Evolutionary conservation across 2,329 filamentous ascomycete genomes (phyloP), one percentile per base, ranked within the genome.

Genomic region (Aspergillus aculeatinus): DNA sequence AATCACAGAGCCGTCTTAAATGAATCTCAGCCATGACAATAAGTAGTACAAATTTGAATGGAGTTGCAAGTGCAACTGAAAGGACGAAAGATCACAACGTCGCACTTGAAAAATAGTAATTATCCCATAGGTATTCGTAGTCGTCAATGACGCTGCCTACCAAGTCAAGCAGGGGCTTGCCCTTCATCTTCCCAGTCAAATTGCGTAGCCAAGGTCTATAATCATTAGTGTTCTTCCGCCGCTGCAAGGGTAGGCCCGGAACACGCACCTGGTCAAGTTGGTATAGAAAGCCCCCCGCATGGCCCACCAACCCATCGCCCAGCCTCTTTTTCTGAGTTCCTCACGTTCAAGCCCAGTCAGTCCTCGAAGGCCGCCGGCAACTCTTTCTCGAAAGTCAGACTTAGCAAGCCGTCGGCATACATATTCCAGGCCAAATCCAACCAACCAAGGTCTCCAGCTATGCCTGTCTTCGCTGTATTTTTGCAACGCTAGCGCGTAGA

Each of bases 251-350:
- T 29, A 39, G 55, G 44, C 49, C 2, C 21, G 12, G n/a, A 42
- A 35, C 42, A 71, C 82, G 68, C 76, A 85, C 83, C 83, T 85
- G 51, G 92, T 96, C 61, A 97, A 83, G 69, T 92, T 91, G 77
- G 98, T 91, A 77, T 99, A 99, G 69, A 96, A 96, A 2, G 93
- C 92, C n/a, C 95, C 94, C 61, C 94, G 87, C 91, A 99, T 95
- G 27, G 85, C 79, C 95, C 95, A 99, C 94, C 95, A 98, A 21
- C 88, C 90, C 82, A 97, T 89, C 2, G 87, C 88, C 92, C 92
- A 96, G 44, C 90, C 92, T 64, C 95, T 84, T 77, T 91, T 92
- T 72, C 83, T 87, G 82, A 96, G 87, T 79, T 98, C 94, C 67
- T 97, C 94, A 59, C 88, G 87, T 78, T 99, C 95, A 19, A 99